A percentile compares a stretch with the other conserved stretches of the same genome.
These are phyloP conservation scores for Annona cherimola DNA, from an alignment of 164 flowering plant genomes.

Conservation along the genomic window DNA sequence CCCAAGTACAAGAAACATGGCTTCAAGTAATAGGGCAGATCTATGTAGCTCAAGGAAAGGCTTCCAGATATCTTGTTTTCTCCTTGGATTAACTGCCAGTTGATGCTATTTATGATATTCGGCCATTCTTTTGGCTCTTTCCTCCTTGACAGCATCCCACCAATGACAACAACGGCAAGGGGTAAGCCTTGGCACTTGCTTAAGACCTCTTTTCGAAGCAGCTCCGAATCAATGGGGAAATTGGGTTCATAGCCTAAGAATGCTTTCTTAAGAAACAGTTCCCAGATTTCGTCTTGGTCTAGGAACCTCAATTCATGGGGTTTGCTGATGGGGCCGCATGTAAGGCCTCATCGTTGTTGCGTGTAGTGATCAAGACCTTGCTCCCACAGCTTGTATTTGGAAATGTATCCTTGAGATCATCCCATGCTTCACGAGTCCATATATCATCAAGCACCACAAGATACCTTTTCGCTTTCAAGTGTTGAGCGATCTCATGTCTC, in stretches of 20 bases:
- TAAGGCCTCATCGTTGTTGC: conserved; percentile 25
- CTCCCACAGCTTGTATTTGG: conserved; percentile 34
- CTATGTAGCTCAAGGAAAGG: neutral
- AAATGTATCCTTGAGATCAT: conserved; percentile 23
- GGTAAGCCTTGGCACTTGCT: conserved; percentile 31
- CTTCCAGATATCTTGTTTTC: neutral
- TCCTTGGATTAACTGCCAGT: conserved; percentile 12
- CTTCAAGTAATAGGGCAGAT: neutral
- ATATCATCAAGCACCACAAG: conserved; percentile 51
- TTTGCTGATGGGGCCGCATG: neutral
- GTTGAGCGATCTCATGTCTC: neutral
- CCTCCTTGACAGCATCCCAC: conserved; percentile 36
- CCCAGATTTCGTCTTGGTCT: neutral
- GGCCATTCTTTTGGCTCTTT: conserved; percentile 29
- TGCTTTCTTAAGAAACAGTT: neutral
- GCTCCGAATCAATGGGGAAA: neutral
- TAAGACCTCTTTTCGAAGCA: neutral
- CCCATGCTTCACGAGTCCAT: conserved; percentile 42
- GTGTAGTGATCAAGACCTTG: conserved; percentile 37
- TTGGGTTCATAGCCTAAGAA: neutral
- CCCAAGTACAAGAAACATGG: neutral
- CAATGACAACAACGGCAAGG: conserved; percentile 46
- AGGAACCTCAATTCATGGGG: neutral
- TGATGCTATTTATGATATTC: conserved; percentile 23
- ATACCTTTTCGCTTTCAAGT: conserved; percentile 36